A percentile compares a stretch with the other conserved stretches of the same genome.
phyloP scores from a whole-genome alignment of 305 asterid genomes.

The Fraxinus xanthoxyloides region DNA sequence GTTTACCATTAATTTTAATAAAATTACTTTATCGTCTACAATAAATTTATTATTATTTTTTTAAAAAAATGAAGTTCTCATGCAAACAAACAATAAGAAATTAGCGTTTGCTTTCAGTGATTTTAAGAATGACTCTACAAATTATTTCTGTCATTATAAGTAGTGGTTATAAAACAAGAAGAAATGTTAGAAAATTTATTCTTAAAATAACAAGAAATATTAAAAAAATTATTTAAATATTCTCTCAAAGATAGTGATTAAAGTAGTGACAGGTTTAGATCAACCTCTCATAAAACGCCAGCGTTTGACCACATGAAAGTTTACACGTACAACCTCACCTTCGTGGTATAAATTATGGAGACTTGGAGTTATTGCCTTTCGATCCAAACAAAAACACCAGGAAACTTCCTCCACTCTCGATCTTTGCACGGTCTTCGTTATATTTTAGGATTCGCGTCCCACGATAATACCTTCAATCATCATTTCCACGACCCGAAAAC shows the following conservation, averaged over 20 bases:
- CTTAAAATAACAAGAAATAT: neutral
- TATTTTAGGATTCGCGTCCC: neutral
- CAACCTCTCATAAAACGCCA: neutral
- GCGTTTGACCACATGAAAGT: neutral
- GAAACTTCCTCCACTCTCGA: neutral
- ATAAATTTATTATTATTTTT: too few species aligned
- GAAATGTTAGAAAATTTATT: neutral
- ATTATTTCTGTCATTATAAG: too few species aligned
- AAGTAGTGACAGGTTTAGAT: neutral
- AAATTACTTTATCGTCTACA: too few species aligned
- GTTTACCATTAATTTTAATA: constrained; percentile 6
- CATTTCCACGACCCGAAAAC: too few species aligned
- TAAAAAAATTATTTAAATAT: neutral
- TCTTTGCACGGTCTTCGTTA: neutral
- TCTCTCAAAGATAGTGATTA: neutral
- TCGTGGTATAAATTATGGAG: constrained; percentile 16
- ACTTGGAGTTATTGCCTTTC: constrained; percentile 21
- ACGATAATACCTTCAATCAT: neutral
- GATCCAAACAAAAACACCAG: neutral
- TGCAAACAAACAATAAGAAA: neutral
- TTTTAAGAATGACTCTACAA: neutral
- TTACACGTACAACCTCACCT: neutral
- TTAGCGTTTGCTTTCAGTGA: neutral
- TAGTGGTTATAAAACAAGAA: neutral
- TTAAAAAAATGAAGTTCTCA: neutral